A percentile compares a stretch with the other conserved stretches of the same genome.
These are phyloP conservation scores for Claviceps sorghi DNA, from an alignment of 2,329 filamentous ascomycete species.

Conservation along the genomic window DNA sequence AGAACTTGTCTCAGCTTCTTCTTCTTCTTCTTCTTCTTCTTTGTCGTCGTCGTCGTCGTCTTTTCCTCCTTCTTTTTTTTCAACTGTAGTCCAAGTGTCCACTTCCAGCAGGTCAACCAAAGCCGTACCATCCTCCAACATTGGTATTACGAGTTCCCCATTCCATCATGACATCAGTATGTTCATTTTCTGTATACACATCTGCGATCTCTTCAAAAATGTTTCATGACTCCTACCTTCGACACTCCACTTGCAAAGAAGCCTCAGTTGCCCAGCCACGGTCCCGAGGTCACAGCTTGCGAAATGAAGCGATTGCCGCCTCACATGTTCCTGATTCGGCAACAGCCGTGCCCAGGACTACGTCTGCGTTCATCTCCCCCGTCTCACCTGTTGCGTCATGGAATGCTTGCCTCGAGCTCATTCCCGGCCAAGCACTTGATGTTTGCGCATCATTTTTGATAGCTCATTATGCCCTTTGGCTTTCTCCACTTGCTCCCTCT, in stretches of 20 bases:
- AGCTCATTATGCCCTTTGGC: background rate
- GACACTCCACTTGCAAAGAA: background rate
- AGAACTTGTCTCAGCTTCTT: conserved; percentile 17
- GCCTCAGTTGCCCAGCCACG: background rate
- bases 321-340: conserved; percentile 1
- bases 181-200: conserved; percentile 5
- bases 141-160: background rate
- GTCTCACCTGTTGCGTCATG: conserved; percentile 3
- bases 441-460: background rate
- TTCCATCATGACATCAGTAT: conserved; percentile 18
- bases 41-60: too few relatives aligned
- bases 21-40: conserved; percentile 2
- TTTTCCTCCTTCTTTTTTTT: too few relatives aligned
- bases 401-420: background rate
- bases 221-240: background rate
- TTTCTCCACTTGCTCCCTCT: background rate
- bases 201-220: background rate
- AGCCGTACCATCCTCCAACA: conserved; percentile 10
- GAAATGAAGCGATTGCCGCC: background rate
- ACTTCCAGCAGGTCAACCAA: conserved; percentile 14
- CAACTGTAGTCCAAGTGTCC: conserved; percentile 14
- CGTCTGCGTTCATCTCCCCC: background rate
- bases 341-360: background rate
- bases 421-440: background rate
- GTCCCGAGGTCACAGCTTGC: background rate